Conservation (phyloP, 148 eudicot species). For the Chenopodium suecicum region DNA sequence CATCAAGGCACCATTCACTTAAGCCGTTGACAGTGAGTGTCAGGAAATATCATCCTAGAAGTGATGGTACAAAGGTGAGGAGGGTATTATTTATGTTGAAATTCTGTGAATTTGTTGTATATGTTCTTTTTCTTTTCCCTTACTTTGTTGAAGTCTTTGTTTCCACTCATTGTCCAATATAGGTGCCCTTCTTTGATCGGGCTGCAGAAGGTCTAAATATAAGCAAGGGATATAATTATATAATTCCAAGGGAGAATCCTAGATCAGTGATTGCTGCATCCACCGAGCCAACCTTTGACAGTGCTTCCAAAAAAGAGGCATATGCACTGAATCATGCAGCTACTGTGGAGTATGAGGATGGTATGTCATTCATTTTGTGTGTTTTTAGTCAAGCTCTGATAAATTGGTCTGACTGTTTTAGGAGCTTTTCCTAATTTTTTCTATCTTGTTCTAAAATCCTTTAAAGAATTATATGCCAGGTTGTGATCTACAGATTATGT, state of each 20-base stretch:
- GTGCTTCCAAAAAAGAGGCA: conserved; percentile 19
- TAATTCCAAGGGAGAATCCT: conserved; percentile 56
- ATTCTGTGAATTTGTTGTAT: neutral
- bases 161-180: neutral
- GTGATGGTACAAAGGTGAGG: conserved; percentile 55
- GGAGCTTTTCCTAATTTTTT: no score
- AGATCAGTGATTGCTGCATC: conserved; percentile 37
- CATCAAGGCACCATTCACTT: conserved; percentile 39
- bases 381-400: no score
- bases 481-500: no score
- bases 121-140: neutral
- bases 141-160: neutral
- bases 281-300: conserved; percentile 21
- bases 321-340: conserved; percentile 19
- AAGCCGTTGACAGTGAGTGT: conserved; percentile 32
- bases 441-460: no score
- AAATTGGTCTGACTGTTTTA: no score
- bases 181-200: conserved; percentile 54
- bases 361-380: conserved; percentile 5
- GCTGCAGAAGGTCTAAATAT: conserved; percentile 27
- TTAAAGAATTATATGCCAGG: no score
- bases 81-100: neutral
- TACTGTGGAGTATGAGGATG: conserved; percentile 13
- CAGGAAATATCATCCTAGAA: conserved; percentile 45
- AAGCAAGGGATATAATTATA: conserved; percentile 21